These are phyloP conservation scores for Leishmania turanica DNA, from an alignment of 208 protist species.

Conservation along the genomic window DNA sequence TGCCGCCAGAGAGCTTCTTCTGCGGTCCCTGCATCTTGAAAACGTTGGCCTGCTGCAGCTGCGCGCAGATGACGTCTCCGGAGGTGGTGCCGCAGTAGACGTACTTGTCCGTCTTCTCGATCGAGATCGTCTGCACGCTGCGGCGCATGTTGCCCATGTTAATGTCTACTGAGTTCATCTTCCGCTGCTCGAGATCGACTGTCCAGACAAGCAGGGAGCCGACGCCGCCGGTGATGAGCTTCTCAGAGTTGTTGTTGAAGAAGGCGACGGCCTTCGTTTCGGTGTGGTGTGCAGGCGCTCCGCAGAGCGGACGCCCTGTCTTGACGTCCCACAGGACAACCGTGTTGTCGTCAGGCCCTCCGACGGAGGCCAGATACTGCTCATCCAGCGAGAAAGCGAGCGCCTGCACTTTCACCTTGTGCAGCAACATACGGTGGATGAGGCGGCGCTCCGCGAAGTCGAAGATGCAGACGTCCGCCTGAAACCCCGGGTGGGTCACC, in stretches of 20 bases:
- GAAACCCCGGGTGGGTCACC: slow-evolving; percentile 94
- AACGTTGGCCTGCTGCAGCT: slow-evolving; percentile 80
- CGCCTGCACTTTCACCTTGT: slow-evolving; percentile 95
- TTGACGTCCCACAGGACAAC: slow-evolving; percentile 95
- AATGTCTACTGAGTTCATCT: slow-evolving; percentile 90
- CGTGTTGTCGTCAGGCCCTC: slow-evolving; percentile 95
- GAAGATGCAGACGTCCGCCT: slow-evolving; percentile 94
- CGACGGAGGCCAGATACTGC: slow-evolving; percentile 92
- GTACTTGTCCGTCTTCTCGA: slow-evolving; percentile 89
- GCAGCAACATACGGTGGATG: slow-evolving; percentile 92
- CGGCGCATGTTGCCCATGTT: slow-evolving; percentile 92
- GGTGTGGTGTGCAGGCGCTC: slow-evolving; percentile 76
- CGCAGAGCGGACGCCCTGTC: slow-evolving; percentile 91
- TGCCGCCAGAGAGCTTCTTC: slow-evolving; percentile 87
- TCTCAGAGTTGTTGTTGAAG: slow-evolving; percentile 82
- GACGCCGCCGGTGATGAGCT: slow-evolving; percentile 91
- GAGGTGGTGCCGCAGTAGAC: slow-evolving; percentile 92
- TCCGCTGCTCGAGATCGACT: slow-evolving; percentile 86
- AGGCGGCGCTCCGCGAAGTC: slow-evolving; percentile 88
- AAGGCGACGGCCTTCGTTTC: slow-evolving; percentile 85
- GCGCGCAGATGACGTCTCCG: slow-evolving; percentile 93
- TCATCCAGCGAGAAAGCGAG: slow-evolving; percentile 95
- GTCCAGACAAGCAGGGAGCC: slow-evolving; percentile 92
- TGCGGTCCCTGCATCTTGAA: slow-evolving; percentile 93
- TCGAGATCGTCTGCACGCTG: slow-evolving; percentile 67